Evolutionary conservation across 305 asterid species (phyloP).

Genomic region (Lippia alba): DNA sequence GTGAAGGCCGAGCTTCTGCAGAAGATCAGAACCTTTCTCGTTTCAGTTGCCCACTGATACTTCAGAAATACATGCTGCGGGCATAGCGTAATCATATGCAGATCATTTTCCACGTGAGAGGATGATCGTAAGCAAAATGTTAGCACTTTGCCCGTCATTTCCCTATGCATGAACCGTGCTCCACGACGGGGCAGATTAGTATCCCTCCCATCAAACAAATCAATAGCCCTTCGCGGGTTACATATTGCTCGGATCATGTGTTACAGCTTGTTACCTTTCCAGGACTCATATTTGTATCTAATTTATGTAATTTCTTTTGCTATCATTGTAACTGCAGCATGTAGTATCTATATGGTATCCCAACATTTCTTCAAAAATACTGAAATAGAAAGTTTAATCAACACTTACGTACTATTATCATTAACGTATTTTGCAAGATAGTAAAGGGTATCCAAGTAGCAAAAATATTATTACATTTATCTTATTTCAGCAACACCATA

Average conservation of each 20-base stretch:
- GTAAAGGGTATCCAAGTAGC: no score
- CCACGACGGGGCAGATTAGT: background rate
- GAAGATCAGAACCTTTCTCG: slow-evolving; percentile 49
- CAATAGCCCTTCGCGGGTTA: background rate
- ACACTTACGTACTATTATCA: no score
- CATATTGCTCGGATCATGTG: background rate
- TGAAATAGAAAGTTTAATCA: no score
- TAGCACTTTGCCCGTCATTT: background rate
- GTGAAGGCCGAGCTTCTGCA: slow-evolving; percentile 62
- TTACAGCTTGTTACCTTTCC: background rate
- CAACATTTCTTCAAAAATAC: no score
- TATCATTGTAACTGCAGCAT: slow-evolving; percentile 20
- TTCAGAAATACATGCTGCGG: slow-evolving; percentile 4
- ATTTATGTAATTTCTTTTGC: slow-evolving; percentile 9
- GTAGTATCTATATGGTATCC: no score
- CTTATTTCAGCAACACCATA: no score
- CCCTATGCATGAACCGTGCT: background rate
- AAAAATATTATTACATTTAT: no score
- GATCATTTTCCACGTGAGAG: background rate
- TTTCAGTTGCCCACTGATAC: slow-evolving; percentile 48
- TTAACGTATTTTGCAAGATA: no score
- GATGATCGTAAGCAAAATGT: background rate
- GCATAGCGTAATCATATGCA: slow-evolving; percentile 15
- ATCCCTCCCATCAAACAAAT: no score
- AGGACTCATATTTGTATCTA: background rate